Conservation (phyloP, 257 asterid genomes). For the Gentiana dahurica region DNA sequence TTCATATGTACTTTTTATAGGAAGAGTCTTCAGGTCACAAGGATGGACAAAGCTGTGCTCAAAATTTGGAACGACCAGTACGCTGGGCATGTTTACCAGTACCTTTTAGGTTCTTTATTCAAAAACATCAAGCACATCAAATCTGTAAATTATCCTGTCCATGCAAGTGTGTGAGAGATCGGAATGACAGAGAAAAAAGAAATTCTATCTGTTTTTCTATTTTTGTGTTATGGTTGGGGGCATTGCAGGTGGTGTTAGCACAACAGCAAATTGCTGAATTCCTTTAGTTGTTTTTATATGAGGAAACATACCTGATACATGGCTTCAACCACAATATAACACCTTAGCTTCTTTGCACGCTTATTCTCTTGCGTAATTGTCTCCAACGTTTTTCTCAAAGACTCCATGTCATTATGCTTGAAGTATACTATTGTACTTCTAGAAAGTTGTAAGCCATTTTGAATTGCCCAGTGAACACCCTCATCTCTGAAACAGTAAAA, state of each 20-base stretch:
- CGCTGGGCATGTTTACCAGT: no score
- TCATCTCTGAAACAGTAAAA: slow-evolving; percentile 58
- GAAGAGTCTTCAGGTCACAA: no score
- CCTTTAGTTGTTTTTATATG: no score
- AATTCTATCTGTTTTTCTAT: neutral
- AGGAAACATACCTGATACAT: slow-evolving; percentile 64
- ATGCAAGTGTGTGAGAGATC: no score
- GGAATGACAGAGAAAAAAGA: neutral
- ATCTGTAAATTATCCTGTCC: no score
- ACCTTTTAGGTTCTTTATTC: no score
- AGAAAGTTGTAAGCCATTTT: slow-evolving; percentile 92
- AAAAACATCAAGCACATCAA: no score
- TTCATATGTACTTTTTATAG: no score
- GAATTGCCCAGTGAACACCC: slow-evolving; percentile 97
- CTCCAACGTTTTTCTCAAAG: slow-evolving; percentile 57
- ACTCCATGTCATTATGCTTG: slow-evolving; percentile 81
- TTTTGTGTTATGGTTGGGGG: neutral
- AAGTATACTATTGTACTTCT: slow-evolving; percentile 83
- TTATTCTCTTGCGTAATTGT: slow-evolving; percentile 62
- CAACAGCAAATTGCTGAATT: no score
- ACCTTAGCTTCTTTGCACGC: slow-evolving; percentile 79
- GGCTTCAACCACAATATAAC: slow-evolving; percentile 90
- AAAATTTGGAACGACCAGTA: no score
- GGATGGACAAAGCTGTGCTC: no score
- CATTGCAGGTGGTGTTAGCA: no score